A percentile compares a stretch with the other conserved stretches of the same genome.
Conservation (phyloP, 805 yeast species). For the Ogataea pilisensis region DNA sequence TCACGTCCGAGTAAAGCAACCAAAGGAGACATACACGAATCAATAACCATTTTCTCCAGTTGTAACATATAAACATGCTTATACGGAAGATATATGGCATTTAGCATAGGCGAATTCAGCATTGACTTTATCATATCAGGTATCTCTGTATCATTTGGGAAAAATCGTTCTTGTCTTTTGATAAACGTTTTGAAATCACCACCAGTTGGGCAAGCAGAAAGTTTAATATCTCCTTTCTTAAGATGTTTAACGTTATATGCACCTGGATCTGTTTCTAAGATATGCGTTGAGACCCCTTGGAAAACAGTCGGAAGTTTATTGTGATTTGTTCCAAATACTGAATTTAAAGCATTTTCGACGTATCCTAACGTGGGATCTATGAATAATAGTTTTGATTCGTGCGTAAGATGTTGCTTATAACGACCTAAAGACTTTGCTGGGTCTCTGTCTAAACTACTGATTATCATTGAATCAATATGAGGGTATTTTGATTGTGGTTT, state of each 20-base stretch:
- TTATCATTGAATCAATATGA: constrained; percentile 11
- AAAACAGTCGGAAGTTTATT: constrained; percentile 18
- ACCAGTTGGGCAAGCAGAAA: constrained; percentile 16
- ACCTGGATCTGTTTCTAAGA: constrained; percentile 9
- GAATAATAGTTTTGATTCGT: constrained; percentile 21
- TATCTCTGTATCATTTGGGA: constrained; percentile 12
- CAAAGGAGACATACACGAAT: constrained; percentile 20
- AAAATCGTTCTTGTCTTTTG: constrained; percentile 6
- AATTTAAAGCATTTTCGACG: constrained; percentile 9
- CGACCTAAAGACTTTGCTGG: constrained; percentile 2
- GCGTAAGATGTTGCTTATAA: constrained; percentile 9
- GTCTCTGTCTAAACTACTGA: constrained; percentile 6
- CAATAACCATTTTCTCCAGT: constrained; percentile 21
- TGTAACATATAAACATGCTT: constrained; percentile 16
- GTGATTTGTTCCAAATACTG: constrained; percentile 4
- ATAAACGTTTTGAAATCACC: constrained; percentile 1
- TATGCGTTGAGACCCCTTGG: constrained; percentile 20
- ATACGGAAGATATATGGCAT: constrained; percentile 18
- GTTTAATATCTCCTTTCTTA: constrained; percentile 18
- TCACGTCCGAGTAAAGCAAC: constrained; percentile 8
- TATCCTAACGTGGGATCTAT: constrained; percentile 23
- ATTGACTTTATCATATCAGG: constrained; percentile 13
- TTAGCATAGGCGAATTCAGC: constrained; percentile 12
- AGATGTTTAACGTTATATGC: constrained; percentile 22
- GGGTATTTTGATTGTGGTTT: background rate